phyloP scores from a whole-genome alignment of 1,284 basidiomycete genomes.

The Pulveroboletus sp. region DNA sequence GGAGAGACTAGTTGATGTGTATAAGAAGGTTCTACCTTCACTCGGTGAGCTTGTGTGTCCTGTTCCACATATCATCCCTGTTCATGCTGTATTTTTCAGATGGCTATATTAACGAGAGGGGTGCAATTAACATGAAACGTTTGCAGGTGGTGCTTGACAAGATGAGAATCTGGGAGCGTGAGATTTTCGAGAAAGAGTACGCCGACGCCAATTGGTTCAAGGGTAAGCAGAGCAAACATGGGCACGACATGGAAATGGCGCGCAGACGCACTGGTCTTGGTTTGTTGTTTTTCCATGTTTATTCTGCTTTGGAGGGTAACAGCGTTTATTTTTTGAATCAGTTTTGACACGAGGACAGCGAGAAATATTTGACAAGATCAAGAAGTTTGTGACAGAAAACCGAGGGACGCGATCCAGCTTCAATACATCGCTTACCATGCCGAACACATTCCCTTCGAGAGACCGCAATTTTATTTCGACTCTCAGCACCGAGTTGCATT shows the following conservation, averaged over 20 bases:
- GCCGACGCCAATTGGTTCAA: slow-evolving; percentile 89
- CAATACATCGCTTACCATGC: slow-evolving; percentile 56
- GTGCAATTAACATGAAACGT: slow-evolving; percentile 78
- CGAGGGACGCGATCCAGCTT: slow-evolving; percentile 43
- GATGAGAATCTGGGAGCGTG: slow-evolving; percentile 85
- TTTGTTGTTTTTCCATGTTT: slow-evolving; percentile 33
- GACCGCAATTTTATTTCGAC: slow-evolving; percentile 79
- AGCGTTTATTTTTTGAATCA: slow-evolving; percentile 29
- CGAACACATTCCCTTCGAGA: slow-evolving; percentile 74
- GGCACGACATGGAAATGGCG: slow-evolving; percentile 57
- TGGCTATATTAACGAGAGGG: slow-evolving; percentile 93
- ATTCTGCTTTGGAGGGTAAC: neutral
- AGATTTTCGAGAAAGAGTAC: slow-evolving; percentile 89
- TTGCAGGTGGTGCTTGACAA: slow-evolving; percentile 88
- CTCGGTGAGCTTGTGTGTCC: slow-evolving; percentile 56
- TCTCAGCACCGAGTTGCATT: slow-evolving; percentile 74
- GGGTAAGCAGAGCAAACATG: slow-evolving; percentile 80
- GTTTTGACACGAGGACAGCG: slow-evolving; percentile 76
- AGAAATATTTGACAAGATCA: slow-evolving; percentile 74
- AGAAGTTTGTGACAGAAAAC: slow-evolving; percentile 68
- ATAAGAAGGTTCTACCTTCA: slow-evolving; percentile 86
- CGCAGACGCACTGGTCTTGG: slow-evolving; percentile 53
- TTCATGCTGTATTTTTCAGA: slow-evolving; percentile 45
- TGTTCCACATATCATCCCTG: neutral
- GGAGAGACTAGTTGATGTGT: slow-evolving; percentile 90